Evolutionary conservation across 176 grass and related monocot species (phyloP), one percentile per base, ranked within the genome.

Genomic region (Poa pratensis): DNA sequence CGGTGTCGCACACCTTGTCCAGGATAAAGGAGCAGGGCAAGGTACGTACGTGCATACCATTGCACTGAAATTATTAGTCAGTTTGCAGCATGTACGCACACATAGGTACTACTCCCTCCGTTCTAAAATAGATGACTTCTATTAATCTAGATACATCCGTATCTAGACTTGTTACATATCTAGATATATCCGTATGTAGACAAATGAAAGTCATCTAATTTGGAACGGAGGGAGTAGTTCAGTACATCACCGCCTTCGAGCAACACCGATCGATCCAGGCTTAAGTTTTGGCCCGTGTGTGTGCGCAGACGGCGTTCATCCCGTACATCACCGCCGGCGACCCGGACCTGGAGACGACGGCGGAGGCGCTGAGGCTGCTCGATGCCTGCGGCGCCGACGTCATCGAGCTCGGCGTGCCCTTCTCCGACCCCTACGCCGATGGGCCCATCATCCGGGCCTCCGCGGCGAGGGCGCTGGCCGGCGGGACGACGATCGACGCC

Each of bases 281-380:
- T 78, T 5, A 78, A 18, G 35, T 39, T 58, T 77, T 35, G 7
- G n/a, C 32, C 0, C n/a, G 7, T 14, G 35, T 20, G 35, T 43
- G 55, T 22, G 37, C 1, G 51, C 87, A 81, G 88, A 82, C 63
- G 30, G 78, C 88, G 83, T 74, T 98, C 77, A 89, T 98, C 68
- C 93, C 93, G 30, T 98, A 95, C 77, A 89, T 98, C 52, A 98
- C 93, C 45, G 91, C 93, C 78, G 96, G 93, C 39, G 96, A 98
- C 84, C 96, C 96, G 1, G 93, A 95, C 89, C 18, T 98, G 34
- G 80, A 24, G 0, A 95, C 91, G 12, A 98, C 88, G 5, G 92
- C 91, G 18, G 85, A 87, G 62, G 96, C 93, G 42, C 66, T 98
- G 40, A 90, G 84, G 43, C 27, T 98, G 4, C 83, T 98, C 3